These are phyloP conservation scores for Mucor irregularis DNA, from an alignment of 371 early-diverging fungal genomes.

Conservation along the genomic window DNA sequence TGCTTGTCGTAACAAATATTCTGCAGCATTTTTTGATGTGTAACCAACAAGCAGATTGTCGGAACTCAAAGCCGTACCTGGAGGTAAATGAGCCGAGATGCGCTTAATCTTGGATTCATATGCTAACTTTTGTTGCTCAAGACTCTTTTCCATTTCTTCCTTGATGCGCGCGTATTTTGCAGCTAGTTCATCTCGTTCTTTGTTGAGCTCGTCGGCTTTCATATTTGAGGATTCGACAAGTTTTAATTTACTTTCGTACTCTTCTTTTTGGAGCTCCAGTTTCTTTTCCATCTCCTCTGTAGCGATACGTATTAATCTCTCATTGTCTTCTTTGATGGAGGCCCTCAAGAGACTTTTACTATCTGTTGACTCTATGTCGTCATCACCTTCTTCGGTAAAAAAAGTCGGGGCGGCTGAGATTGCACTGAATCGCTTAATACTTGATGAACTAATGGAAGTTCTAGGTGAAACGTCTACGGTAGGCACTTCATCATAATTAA, in stretches of 20 bases:
- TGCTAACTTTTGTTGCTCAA: constrained; percentile 52
- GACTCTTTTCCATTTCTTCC: constrained; percentile 49
- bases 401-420: constrained; percentile 11
- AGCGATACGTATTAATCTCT: constrained; percentile 12
- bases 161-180: constrained; percentile 38
- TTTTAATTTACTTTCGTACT: constrained; percentile 53
- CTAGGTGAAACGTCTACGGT: constrained; percentile 18
- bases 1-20: constrained; percentile 28
- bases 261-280: constrained; percentile 48
- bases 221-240: constrained; percentile 25
- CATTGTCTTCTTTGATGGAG: constrained; percentile 18
- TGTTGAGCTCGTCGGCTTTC: constrained; percentile 11
- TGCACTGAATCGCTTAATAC: constrained; percentile 17
- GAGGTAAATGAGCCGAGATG: constrained; percentile 41
- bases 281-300: constrained; percentile 52
- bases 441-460: constrained; percentile 24
- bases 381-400: constrained; percentile 9
- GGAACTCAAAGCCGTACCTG: constrained; percentile 26
- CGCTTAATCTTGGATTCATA: constrained; percentile 56
- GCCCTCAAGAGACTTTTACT: neutral
- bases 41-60: constrained; percentile 37
- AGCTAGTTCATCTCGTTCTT: constrained; percentile 23
- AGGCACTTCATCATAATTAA: constrained; percentile 9
- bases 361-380: neutral
- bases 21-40: constrained; percentile 41